Evolutionary conservation across 73 alveolate genomes (phyloP).

Genomic region (Urostyla sp.): DNA sequence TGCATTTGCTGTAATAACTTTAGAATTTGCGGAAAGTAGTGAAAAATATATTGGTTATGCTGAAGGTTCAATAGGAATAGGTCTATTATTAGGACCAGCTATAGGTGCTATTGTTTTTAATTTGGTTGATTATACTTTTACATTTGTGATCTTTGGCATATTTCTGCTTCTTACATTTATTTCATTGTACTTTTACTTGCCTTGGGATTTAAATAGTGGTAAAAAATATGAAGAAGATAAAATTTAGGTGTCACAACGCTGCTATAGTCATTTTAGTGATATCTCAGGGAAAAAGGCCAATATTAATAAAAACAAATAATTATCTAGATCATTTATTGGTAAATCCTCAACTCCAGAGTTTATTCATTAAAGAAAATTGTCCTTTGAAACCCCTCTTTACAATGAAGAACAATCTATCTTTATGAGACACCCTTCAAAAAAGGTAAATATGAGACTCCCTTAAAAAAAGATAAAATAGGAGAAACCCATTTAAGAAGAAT

Average conservation of each 20-base stretch:
- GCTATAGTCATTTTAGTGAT: neutral
- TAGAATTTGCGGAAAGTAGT: constrained; percentile 22
- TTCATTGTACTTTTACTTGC: neutral
- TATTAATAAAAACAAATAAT: too few species aligned
- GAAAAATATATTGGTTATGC: constrained; percentile 48
- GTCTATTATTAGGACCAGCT: constrained; percentile 35
- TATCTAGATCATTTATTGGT: too few species aligned
- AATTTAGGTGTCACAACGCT: neutral
- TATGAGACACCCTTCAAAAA: too few species aligned
- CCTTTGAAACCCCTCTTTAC: too few species aligned
- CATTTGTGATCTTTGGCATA: constrained; percentile 33
- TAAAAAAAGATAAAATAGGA: too few species aligned
- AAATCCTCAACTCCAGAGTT: too few species aligned
- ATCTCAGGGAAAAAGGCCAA: too few species aligned
- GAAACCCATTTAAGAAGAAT: too few species aligned
- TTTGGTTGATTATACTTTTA: constrained; percentile 18
- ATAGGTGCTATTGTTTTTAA: constrained; percentile 35
- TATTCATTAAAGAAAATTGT: too few species aligned
- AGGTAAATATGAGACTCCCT: too few species aligned
- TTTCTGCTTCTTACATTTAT: neutral
- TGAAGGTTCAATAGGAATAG: constrained; percentile 45
- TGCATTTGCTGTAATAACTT: constrained; percentile 24
- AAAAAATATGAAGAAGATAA: neutral
- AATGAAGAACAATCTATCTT: too few species aligned
- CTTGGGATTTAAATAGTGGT: neutral